Base-by-base conservation (phyloP, 441 rosid species). In the Pelargonium fulgidum region DNA sequence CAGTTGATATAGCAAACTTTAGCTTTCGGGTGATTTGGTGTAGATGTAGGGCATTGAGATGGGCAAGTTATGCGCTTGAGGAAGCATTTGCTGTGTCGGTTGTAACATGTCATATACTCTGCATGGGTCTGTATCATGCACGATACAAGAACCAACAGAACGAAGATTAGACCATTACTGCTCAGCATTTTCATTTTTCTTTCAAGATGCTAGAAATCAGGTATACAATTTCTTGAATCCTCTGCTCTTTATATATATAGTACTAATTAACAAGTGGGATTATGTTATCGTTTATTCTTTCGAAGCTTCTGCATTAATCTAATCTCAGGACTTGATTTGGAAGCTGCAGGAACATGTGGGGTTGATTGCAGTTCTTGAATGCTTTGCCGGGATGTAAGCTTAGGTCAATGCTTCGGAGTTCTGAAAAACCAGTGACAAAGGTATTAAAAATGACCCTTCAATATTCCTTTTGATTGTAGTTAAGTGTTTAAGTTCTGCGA, bases 1-100 rank as follows among this genome's bases (percentile, higher is more conserved):
- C 93, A 86, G 63, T 88, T 78, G n/a, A 86, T 33, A 68, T 76
- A 82, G 73, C 91, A 88, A 14, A 80, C 91, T 82, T 86, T 86
- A 77, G 84, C 72, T 0, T 78, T 74, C 42, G 83, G 81, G 72
- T 79, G 69, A 29, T 54, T 64, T 3, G 78, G 78, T 1, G 77
- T 73, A 44, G 58, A 66, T 48, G 79, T 68, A 8, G 88, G 89
- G 71, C 93, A 88, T 72, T 88, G 77, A n/a, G 62, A 47, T 0
- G 93, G 93, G 71, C 91, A 88, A 1, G 4, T 20, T 17, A 78
- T 69, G 48, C 17, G 13, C 80, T 50, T 75, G 26, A 68, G 73
- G 78, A 77, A 85, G 72, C 90, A 86, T n/a, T 68, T 56, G 63
- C 85, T 80, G 24, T 45, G 48, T 11, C 79, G 73, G 26, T 13